Base-by-base conservation (phyloP, 495 filamentous ascomycete species). In the Pyrenula aspistea region DNA sequence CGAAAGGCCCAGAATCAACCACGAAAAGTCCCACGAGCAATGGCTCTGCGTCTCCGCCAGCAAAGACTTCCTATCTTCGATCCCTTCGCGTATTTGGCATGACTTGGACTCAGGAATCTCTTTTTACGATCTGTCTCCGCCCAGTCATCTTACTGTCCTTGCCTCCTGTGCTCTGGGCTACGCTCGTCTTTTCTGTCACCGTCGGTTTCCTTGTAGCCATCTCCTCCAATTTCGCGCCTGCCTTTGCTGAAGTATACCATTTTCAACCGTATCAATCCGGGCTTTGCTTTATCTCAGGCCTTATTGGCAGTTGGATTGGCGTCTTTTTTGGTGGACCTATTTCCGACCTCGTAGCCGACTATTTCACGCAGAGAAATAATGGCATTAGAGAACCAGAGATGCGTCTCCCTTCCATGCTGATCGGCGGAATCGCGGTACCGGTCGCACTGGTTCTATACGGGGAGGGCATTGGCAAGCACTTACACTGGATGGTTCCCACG, bases 301-400 rank as follows among this genome's bases (percentile, higher is more conserved):
- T 81, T 22, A 61, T 81, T 19, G 79, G 79, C 10, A 72, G 66
- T 10, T 25, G 76, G 3, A 54, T 79, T 20, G 79, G 73, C 19
- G 72, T 81, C 12, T 59, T 72, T 2, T 71, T 73, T 21, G 76
- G 79, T 50, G 78, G 79, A 1, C 61, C 71, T 25, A 61, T 78
- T 3, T 77, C 74, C 21, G 79, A 82, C 62, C 63, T 61, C 60
- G 62, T 77, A 2, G 77, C 79, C 2, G 74, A 80, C 47, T 69
- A 64, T 55, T 67, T 79, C 54, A 81, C 79, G 0, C 67, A 65
- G 50, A 68, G 78, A 12, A 80, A 79, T 57, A 62, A 66, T 2
- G 79, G 79, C 23, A 71, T 80, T 47, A 65, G 78, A 20, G 73
- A 80, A 25, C 79, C 79, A 0, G 79, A 82, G 55, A 80, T 82